Conservation (phyloP, 1,284 basidiomycete genomes). For the Termitomyces sp. region DNA sequence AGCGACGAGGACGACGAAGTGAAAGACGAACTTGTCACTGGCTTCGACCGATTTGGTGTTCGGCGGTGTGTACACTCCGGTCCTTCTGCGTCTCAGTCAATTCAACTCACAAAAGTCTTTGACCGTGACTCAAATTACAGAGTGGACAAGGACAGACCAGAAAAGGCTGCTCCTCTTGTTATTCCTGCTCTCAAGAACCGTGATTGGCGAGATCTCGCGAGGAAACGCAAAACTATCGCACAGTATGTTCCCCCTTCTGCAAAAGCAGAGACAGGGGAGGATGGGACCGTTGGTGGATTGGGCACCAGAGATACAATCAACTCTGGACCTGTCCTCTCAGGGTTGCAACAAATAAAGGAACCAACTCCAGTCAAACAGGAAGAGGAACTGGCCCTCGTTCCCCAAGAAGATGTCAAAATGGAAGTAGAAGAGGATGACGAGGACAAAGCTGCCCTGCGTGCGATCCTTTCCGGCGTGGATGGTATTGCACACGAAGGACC, state of each 20-base stretch:
- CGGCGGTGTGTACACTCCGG: constrained; percentile 63
- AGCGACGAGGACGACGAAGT: constrained; percentile 52
- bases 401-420: constrained; percentile 26
- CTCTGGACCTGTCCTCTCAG: constrained; percentile 58
- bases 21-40: constrained; percentile 68
- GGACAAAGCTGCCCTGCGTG: constrained; percentile 70
- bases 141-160: constrained; percentile 40
- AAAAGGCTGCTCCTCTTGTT: constrained; percentile 62
- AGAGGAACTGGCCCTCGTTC: constrained; percentile 17
- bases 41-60: constrained; percentile 64
- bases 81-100: constrained; percentile 29
- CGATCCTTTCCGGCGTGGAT: constrained; percentile 54
- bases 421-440: constrained; percentile 51
- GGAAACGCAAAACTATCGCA: constrained; percentile 42
- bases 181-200: constrained; percentile 81
- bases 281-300: constrained; percentile 76
- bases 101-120: constrained; percentile 61
- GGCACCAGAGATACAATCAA: constrained; percentile 68
- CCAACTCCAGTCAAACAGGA: constrained; percentile 20
- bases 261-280: constrained; percentile 57
- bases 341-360: constrained; percentile 47
- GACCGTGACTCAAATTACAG: constrained; percentile 30
- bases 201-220: constrained; percentile 81
- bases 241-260: constrained; percentile 68
- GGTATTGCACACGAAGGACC: constrained; percentile 38